These are phyloP conservation scores for Bruguiera sexangula DNA, from an alignment of 345 rosid species.

Conservation along the genomic window DNA sequence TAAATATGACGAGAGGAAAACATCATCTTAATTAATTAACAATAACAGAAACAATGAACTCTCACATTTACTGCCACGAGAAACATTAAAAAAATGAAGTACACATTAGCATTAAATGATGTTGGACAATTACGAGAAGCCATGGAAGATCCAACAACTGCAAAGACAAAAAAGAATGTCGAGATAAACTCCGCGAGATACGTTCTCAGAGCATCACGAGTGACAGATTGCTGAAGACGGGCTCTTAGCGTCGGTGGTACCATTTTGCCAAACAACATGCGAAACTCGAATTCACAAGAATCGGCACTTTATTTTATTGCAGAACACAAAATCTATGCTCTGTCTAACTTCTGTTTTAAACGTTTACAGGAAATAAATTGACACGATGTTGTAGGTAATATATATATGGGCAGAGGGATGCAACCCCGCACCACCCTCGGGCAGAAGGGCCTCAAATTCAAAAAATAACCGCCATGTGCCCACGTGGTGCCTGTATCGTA, in stretches of 20 bases:
- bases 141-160: slow-evolving; percentile 83
- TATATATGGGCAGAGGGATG: neutral
- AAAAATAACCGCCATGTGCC: slow-evolving; percentile 16
- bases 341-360: too few relatives aligned
- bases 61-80: neutral
- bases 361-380: neutral
- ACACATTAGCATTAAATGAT: neutral
- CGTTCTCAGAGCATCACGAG: slow-evolving; percentile 51
- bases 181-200: slow-evolving; percentile 90
- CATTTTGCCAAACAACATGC: slow-evolving; percentile 34
- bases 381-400: neutral
- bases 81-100: neutral
- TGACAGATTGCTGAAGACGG: slow-evolving; percentile 46
- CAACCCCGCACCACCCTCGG: neutral
- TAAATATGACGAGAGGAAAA: too few relatives aligned
- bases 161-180: slow-evolving; percentile 77
- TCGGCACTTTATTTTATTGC: neutral
- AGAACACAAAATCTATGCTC: neutral
- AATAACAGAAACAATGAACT: too few relatives aligned
- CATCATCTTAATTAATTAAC: too few relatives aligned
- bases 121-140: slow-evolving; percentile 49
- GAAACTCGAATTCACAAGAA: too few relatives aligned
- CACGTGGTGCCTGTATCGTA: neutral
- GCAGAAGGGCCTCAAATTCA: slow-evolving; percentile 1
- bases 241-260: slow-evolving; percentile 36